These are phyloP conservation scores for Syncephalastrum sp. DNA, from an alignment of 371 early-diverging fungal species.

Conservation along the genomic window DNA sequence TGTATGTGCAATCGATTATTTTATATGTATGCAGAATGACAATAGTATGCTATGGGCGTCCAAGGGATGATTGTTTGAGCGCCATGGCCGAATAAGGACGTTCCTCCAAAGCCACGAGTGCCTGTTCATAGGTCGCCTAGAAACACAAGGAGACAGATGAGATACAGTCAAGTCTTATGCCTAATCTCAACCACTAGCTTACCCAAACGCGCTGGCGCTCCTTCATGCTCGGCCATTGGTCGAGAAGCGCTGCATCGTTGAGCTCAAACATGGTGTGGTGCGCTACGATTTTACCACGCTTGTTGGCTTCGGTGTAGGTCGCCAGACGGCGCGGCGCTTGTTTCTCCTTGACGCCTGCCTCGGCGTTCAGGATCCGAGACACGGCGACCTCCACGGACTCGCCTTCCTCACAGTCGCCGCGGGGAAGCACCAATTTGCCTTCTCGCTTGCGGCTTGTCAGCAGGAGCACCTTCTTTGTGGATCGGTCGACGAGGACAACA, in stretches of 20 bases:
- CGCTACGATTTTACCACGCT: slow-evolving; percentile 39
- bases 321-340: slow-evolving; percentile 26
- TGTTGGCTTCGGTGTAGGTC: slow-evolving; percentile 40
- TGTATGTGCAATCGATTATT: too few species aligned
- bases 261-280: slow-evolving; percentile 51
- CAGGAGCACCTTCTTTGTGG: slow-evolving; percentile 29
- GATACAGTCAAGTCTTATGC: not conserved
- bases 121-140: slow-evolving; percentile 36
- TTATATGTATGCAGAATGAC: too few species aligned
- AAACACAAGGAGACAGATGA: not conserved
- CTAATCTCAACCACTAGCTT: slow-evolving; percentile 7
- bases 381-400: slow-evolving; percentile 41
- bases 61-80: slow-evolving; percentile 11
- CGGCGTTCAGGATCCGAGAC: slow-evolving; percentile 33
- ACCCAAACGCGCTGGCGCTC: slow-evolving; percentile 38
- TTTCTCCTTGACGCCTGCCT: slow-evolving; percentile 26
- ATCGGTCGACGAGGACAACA: slow-evolving; percentile 30
- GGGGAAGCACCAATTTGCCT: slow-evolving; percentile 35
- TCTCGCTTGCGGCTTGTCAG: slow-evolving; percentile 35
- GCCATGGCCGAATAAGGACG: slow-evolving; percentile 42
- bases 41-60: too few species aligned
- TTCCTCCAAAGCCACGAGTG: slow-evolving; percentile 30
- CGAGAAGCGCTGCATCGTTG: slow-evolving; percentile 22
- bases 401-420: slow-evolving; percentile 31
- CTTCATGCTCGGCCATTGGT: slow-evolving; percentile 19